These are phyloP conservation scores for Tricholoma terreum DNA, from an alignment of 768 basidiomycete genomes.

Conservation along the genomic window DNA sequence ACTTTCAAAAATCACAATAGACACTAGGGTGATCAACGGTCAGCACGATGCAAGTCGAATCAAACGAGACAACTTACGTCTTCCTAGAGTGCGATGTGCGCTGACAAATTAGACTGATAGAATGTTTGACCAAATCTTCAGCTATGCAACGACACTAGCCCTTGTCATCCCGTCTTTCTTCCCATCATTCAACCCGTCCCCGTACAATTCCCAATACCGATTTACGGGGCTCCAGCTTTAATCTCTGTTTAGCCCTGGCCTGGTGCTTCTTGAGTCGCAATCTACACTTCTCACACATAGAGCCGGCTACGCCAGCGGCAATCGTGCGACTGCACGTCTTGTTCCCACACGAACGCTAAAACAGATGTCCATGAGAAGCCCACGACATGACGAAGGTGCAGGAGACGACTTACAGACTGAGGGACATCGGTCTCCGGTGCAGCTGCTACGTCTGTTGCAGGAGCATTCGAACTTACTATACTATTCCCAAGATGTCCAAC, in stretches of 20 bases:
- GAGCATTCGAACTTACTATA: background rate
- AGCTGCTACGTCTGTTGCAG: background rate
- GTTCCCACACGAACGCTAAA: slow-evolving; percentile 27
- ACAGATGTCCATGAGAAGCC: background rate
- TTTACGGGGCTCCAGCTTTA: slow-evolving; percentile 42
- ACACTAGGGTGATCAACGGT: background rate
- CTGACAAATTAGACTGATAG: background rate
- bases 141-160: background rate
- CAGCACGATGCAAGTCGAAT: background rate
- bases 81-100: background rate
- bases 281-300: slow-evolving; percentile 44
- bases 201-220: slow-evolving; percentile 8
- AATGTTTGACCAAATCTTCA: background rate
- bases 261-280: slow-evolving; percentile 43
- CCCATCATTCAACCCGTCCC: background rate
- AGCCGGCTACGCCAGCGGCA: slow-evolving; percentile 19
- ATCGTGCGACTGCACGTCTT: slow-evolving; percentile 40
- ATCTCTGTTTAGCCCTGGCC: slow-evolving; percentile 40
- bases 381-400: background rate
- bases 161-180: background rate
- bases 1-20: background rate
- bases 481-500: too few relatives aligned
- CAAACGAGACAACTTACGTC: background rate
- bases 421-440: background rate
- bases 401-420: background rate